Conservation (phyloP, 1,139 yeast species). For the Taphrina flavorubra region DNA sequence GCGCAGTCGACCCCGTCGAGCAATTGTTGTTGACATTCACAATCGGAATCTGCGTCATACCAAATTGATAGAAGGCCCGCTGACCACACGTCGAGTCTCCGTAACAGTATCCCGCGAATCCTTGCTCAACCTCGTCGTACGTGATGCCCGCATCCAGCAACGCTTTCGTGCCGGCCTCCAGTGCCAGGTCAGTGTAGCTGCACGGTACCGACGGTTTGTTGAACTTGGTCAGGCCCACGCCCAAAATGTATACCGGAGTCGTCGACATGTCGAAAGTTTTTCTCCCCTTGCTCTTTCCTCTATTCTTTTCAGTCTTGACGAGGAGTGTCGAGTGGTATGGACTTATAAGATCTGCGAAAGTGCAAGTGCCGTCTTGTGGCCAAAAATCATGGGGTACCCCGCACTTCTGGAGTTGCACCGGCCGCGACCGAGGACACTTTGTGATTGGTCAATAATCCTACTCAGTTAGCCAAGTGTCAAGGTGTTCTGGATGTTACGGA, state of each 20-base stretch:
- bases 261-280: constrained; percentile 8
- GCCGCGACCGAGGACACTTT: background rate
- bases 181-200: constrained; percentile 50
- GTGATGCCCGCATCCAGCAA: constrained; percentile 49
- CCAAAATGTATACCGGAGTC: constrained; percentile 47
- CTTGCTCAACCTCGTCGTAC: constrained; percentile 50
- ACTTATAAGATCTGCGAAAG: background rate
- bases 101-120: constrained; percentile 49
- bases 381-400: constrained; percentile 14
- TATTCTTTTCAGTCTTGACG: too few species aligned
- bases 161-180: constrained; percentile 50
- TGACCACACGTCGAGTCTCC: constrained; percentile 51
- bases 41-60: constrained; percentile 50
- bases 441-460: background rate
- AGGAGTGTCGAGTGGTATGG: too few species aligned
- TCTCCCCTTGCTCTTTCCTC: background rate
- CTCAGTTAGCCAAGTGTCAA: too few species aligned
- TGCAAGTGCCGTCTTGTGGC: constrained; percentile 4
- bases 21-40: constrained; percentile 51
- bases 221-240: constrained; percentile 51
- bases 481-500: too few species aligned
- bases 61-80: constrained; percentile 50
- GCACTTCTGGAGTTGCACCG: background rate
- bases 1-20: constrained; percentile 51
- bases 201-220: constrained; percentile 49